Evolutionary conservation across 371 early-diverging fungal species (phyloP).

Genomic region (Funneliformis caledonium): DNA sequence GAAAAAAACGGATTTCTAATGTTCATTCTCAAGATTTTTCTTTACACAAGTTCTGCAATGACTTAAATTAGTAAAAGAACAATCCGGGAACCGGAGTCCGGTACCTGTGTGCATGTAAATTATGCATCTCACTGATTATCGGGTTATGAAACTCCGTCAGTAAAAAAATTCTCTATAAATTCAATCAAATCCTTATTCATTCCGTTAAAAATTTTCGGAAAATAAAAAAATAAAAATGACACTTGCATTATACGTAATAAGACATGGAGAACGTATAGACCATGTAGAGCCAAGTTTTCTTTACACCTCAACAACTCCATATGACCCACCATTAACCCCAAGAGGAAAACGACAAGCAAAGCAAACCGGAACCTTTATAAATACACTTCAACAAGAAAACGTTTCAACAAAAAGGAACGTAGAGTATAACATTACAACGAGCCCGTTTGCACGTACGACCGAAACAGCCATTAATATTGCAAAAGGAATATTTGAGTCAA

Average conservation of each 20-base stretch:
- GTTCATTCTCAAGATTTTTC: no score
- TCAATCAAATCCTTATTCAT: no score
- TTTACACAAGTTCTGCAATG: no score
- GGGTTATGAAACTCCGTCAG: no score
- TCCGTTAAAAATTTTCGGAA: neutral
- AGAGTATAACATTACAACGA: conserved; percentile 17
- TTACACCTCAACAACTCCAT: conserved; percentile 49
- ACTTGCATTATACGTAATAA: conserved; percentile 45
- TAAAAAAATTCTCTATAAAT: no score
- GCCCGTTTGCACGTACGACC: conserved; percentile 38
- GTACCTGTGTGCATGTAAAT: no score
- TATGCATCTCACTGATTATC: no score
- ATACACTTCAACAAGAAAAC: conserved; percentile 27
- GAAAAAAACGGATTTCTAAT: no score
- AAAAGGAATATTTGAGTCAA: conserved; percentile 5
- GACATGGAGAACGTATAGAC: conserved; percentile 63
- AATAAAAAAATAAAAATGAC: conserved; percentile 5
- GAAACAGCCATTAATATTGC: conserved; percentile 38
- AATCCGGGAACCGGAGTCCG: no score
- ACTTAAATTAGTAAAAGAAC: no score
- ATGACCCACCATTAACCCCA: conserved; percentile 60
- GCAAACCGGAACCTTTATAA: conserved; percentile 35
- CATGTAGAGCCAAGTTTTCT: conserved; percentile 56
- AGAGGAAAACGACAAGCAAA: conserved; percentile 55
- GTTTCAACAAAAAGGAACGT: neutral